Evolutionary conservation across 2,329 filamentous ascomycete species (phyloP).

Genomic region (Coniochaeta pulveracea): DNA sequence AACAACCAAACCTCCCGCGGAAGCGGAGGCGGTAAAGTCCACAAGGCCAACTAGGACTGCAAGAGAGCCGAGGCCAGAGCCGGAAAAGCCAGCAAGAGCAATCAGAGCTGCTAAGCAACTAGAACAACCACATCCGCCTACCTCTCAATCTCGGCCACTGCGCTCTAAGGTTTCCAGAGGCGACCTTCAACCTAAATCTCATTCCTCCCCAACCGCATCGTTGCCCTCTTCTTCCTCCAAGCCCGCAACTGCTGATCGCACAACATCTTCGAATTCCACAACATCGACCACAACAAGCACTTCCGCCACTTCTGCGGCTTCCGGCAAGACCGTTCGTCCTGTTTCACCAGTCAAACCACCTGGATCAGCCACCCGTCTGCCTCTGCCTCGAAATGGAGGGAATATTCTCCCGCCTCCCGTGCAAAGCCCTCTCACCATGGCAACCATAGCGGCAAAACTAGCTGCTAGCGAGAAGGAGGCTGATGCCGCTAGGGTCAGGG

Average conservation of each 20-base stretch:
- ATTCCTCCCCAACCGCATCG: not conserved
- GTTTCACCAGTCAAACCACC: conserved; percentile 7
- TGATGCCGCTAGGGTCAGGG: conserved; percentile 50
- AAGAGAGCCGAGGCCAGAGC: not conserved
- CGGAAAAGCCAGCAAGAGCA: not conserved
- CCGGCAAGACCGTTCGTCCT: conserved; percentile 13
- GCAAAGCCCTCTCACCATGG: conserved; percentile 49
- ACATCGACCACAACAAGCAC: conserved; percentile 6
- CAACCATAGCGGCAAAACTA: conserved; percentile 50
- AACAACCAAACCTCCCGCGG: not conserved
- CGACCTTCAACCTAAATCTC: not conserved
- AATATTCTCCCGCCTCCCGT: conserved; percentile 24
- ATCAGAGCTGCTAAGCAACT: not conserved
- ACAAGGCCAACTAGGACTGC: not conserved
- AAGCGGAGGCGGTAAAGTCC: not conserved
- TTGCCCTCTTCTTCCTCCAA: not conserved
- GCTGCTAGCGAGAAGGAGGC: conserved; percentile 53
- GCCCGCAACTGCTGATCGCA: not conserved
- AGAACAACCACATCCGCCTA: not conserved
- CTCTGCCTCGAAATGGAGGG: conserved; percentile 23
- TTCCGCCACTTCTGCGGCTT: not conserved
- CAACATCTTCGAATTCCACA: not conserved
- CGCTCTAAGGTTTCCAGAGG: too few relatives aligned
- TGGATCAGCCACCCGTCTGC: conserved; percentile 20
- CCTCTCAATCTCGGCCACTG: not conserved